Evolutionary conservation across 2,329 filamentous ascomycete species (phyloP), one percentile per base, ranked within the genome.

Genomic region (Cladorrhinum sp.): DNA sequence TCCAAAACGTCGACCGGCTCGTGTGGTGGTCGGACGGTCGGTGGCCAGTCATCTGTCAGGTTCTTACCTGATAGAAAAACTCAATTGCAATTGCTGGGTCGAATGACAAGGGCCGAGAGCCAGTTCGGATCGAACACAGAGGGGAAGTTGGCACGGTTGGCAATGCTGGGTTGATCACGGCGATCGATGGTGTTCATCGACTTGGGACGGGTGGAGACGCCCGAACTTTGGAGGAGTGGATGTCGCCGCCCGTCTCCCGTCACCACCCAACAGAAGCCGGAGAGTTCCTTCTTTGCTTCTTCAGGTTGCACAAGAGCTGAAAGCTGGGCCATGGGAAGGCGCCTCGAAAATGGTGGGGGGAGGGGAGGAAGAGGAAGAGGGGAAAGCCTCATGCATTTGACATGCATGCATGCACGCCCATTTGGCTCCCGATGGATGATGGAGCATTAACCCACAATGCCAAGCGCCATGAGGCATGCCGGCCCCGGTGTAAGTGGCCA

Each of bases 401-500:
- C 24, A n/a, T 21, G 54, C 33, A 56, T 56, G 33, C 16, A 20
- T 30, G 53, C 39, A 56, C 9, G 26, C 26, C 26, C 26, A 28
- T 28, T 9, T 28, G 26, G 26, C 33, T 16, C 8, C 14, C 33
- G 12, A 36, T 36, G 33, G 12, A 36, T 36, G 54, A 24, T 46
- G 2, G 39, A 36, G 7, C 10, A 16, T 42, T 39, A 42, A 57
- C 23, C 26, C 18, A n/a, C 42, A 36, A 30, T 57, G 59, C 59
- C 49, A 57, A 57, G 54, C 18, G 39, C 30, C 30, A 48, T 24
- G 10, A 21, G 56, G 30, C 56, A 58, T 36, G 55, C 58, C 23
- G 24, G 26, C 36, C 58, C 58, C 33, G 28, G 33, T 63, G 61
- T 56, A 46, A 58, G 56, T 59, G 56, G 55, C 55, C 50, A 61